These are phyloP conservation scores for Aspergillus quadrilineatus DNA, from an alignment of 2,329 filamentous ascomycete genomes.

Conservation along the genomic window DNA sequence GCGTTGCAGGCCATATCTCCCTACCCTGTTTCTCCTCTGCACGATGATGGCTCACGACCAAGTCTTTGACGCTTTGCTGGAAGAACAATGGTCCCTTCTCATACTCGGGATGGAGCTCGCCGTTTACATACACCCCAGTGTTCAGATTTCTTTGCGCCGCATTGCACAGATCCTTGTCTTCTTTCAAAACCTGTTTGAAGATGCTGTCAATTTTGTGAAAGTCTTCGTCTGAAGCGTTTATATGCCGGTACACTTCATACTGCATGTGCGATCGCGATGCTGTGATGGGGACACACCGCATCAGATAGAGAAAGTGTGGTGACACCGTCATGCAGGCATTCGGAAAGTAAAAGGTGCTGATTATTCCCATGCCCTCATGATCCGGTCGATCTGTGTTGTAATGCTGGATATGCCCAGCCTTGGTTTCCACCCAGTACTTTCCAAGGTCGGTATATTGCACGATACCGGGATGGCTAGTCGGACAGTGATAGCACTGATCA, in stretches of 20 bases:
- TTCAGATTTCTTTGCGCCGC: constrained; percentile 60
- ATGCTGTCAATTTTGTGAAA: constrained; percentile 58
- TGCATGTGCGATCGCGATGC: constrained; percentile 56
- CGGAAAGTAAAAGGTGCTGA: constrained; percentile 37
- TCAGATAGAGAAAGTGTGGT: constrained; percentile 61
- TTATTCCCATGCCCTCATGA: constrained; percentile 48
- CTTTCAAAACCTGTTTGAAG: constrained; percentile 63
- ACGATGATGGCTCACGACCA: constrained; percentile 48
- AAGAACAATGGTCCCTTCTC: constrained; percentile 59
- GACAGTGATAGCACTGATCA: constrained; percentile 24
- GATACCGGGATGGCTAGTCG: constrained; percentile 22
- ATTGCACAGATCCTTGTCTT: constrained; percentile 63
- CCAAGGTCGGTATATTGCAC: constrained; percentile 52
- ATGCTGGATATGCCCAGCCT: constrained; percentile 47
- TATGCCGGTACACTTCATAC: constrained; percentile 65
- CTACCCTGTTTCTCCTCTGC: constrained; percentile 46
- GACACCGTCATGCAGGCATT: constrained; percentile 36
- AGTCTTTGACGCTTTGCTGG: constrained; percentile 53
- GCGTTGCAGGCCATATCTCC: constrained; percentile 54
- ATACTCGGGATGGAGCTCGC: constrained; percentile 58
- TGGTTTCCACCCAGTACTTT: constrained; percentile 53
- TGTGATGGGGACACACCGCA: constrained; percentile 58
- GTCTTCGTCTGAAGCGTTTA: constrained; percentile 56
- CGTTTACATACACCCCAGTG: constrained; percentile 59
- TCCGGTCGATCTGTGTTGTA: not conserved